These are phyloP conservation scores for Trichoderma orchidacearum DNA, from an alignment of 495 filamentous ascomycete genomes.

Conservation along the genomic window DNA sequence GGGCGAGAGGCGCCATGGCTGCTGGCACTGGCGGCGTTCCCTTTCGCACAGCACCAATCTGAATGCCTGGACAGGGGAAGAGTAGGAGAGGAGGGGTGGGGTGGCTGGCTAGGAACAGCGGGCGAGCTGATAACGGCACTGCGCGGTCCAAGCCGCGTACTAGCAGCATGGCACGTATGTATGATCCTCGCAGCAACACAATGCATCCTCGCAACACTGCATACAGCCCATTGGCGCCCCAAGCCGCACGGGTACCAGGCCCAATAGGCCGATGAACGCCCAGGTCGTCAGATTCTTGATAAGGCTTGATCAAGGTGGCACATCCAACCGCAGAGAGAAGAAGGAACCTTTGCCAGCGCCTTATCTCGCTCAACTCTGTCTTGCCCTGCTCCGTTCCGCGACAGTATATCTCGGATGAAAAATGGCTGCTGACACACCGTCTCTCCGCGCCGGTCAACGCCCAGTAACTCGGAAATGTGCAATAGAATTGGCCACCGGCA, in stretches of 20 bases:
- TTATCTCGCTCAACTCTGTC: background rate
- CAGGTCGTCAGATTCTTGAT: background rate
- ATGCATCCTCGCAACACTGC: too few relatives aligned
- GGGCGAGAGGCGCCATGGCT: background rate
- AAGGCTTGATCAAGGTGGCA: background rate
- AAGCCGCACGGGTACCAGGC: too few relatives aligned
- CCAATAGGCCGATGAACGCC: too few relatives aligned
- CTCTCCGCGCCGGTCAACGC: background rate
- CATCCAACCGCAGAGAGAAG: background rate
- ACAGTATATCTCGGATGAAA: too few relatives aligned
- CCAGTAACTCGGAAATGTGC: too few relatives aligned
- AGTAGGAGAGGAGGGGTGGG: background rate
- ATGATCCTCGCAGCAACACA: too few relatives aligned
- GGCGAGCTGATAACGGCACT: background rate
- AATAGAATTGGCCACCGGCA: too few relatives aligned
- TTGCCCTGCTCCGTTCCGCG: too few relatives aligned
- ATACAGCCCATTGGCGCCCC: too few relatives aligned
- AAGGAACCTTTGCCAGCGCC: background rate
- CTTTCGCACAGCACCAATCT: background rate
- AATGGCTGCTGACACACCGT: too few relatives aligned
- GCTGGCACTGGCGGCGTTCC: background rate
- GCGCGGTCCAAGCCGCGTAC: background rate
- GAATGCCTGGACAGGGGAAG: background rate
- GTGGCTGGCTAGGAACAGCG: background rate
- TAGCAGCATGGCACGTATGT: too few relatives aligned